Evolutionary conservation across 371 early-diverging fungal genomes (phyloP).

Genomic region (Rhizopus microsporus): DNA sequence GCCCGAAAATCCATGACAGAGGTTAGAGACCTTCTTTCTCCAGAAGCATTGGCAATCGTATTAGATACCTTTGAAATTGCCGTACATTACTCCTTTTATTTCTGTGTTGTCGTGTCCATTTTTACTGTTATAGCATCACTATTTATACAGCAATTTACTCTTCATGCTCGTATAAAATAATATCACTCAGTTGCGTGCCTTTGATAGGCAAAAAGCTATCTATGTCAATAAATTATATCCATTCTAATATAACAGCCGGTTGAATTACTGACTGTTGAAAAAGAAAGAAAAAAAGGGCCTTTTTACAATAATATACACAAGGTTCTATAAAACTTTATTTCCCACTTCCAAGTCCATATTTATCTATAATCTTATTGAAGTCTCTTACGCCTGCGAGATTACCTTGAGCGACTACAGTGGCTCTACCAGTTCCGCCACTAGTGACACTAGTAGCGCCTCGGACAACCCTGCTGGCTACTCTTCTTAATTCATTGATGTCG

Average conservation of each 20-base stretch:
- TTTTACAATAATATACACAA: not conserved
- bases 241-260: too few species aligned
- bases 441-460: constrained; percentile 55
- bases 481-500: constrained; percentile 67
- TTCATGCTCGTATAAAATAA: constrained; percentile 43
- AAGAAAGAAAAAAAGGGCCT: constrained; percentile 7
- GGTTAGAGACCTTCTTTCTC: constrained; percentile 34
- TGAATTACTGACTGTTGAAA: not conserved
- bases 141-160: constrained; percentile 51
- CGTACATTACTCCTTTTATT: constrained; percentile 36
- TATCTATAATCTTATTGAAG: constrained; percentile 29
- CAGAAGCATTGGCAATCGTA: constrained; percentile 39
- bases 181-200: not conserved
- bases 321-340: constrained; percentile 1
- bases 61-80: constrained; percentile 42
- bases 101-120: constrained; percentile 33
- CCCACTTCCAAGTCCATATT: constrained; percentile 38
- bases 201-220: too few species aligned
- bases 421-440: constrained; percentile 60
- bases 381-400: constrained; percentile 46
- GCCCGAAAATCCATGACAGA: constrained; percentile 50
- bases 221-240: too few species aligned
- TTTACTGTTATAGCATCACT: constrained; percentile 39
- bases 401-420: constrained; percentile 59
- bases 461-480: constrained; percentile 64